A percentile compares a stretch with the other conserved stretches of the same genome.
phyloP scores from a whole-genome alignment of 2,329 filamentous ascomycete species.

The Monosporascus sp. region DNA sequence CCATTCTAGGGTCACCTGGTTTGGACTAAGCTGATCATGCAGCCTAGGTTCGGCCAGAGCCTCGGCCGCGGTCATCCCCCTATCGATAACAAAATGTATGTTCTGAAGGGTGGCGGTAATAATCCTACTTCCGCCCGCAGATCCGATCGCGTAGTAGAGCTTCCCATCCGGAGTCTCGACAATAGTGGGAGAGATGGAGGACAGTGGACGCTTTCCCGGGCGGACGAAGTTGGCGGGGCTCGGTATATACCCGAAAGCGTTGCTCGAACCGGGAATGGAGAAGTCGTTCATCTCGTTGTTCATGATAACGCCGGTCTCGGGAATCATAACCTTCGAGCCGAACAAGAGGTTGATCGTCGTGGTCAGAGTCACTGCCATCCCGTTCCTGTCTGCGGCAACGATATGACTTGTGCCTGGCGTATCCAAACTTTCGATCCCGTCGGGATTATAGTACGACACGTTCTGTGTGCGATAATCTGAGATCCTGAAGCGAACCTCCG shows the following conservation, averaged over 20 bases:
- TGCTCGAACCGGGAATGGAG: constrained; percentile 64
- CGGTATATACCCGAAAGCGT: constrained; percentile 74
- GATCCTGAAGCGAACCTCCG: constrained; percentile 44
- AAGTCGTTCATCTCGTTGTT: constrained; percentile 66
- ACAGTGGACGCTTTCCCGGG: constrained; percentile 73
- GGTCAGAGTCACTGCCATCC: constrained; percentile 70
- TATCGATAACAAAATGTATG: constrained; percentile 69
- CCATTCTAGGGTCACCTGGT: constrained; percentile 65
- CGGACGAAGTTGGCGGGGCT: constrained; percentile 69
- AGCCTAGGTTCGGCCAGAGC: constrained; percentile 65
- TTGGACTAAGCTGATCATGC: constrained; percentile 78
- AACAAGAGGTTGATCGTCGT: constrained; percentile 80
- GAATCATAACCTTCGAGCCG: constrained; percentile 69
- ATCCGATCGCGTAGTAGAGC: constrained; percentile 68
- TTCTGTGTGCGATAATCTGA: constrained; percentile 34
- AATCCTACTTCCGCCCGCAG: constrained; percentile 79
- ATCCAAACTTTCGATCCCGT: constrained; percentile 40
- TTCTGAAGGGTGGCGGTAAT: constrained; percentile 79
- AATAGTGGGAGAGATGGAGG: constrained; percentile 72
- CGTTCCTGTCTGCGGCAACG: constrained; percentile 62
- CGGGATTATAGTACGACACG: constrained; percentile 39
- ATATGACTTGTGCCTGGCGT: constrained; percentile 68
- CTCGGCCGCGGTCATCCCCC: constrained; percentile 51
- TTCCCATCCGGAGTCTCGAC: constrained; percentile 63
- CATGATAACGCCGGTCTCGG: constrained; percentile 76